Evolutionary conservation across 1,139 yeast species (phyloP), one percentile per base, ranked within the genome.

Genomic region (Nakaseomyces uthaithaninus): DNA sequence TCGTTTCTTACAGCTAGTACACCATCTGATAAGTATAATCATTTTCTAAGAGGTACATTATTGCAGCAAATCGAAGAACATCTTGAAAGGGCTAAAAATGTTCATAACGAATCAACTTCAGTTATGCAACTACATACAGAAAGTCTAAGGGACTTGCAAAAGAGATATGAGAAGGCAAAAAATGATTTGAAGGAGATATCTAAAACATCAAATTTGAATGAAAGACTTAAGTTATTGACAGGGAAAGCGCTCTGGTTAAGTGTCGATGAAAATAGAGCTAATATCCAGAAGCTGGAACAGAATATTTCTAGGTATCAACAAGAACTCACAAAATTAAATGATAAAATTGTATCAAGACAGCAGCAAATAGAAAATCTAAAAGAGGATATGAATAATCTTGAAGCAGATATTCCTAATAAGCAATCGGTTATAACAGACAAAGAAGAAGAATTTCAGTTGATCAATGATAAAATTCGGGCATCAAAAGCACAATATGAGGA

Each of bases 1-100:
- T 84, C 91, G 18, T 91, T 93, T 55, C 66, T 93, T 42, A 81
- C 94, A 0, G 75, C 78, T 20, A 76, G 91, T 3, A 71, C 83
- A 2, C 83, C 84, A 43, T 69, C 69, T 34, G 77, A 75, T 38
- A 85, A 87, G 59, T 89, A 77, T 59, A 70, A 69, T 18, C 80
- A 75, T 53, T 85, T 86, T 57, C 81, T 83, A 85, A 74, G 74
- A 43, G 95, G 94, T 22, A 79, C 93, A 3, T 69, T 79, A 50
- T 68, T 85, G 42, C 77, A 74, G 42, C 83, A 78, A 40, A 76
- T 80, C 14, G 63, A 71, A 35, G 67, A 67, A 9, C 76, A 79
- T 52, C 69, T 77, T 43, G 58, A 68, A 25, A 56, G 64, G n/a
- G 60, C 61, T 49, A 37, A 66, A 62, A 41, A 36, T 4, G 51